phyloP scores from a whole-genome alignment of 2,329 filamentous ascomycete genomes.

The Xylaria sp. region DNA sequence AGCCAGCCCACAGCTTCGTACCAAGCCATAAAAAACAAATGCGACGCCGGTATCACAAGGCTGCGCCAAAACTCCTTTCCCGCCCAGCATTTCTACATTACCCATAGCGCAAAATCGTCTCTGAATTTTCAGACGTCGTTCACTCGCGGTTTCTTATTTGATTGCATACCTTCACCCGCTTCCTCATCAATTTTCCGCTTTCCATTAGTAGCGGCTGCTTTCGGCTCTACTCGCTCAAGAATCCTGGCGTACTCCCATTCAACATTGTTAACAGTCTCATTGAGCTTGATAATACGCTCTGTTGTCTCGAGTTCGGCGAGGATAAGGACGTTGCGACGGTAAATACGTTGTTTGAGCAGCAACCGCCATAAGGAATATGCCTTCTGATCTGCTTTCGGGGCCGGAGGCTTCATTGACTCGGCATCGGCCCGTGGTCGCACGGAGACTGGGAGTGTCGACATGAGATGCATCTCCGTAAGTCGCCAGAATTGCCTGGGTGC shows the following conservation, averaged over 20 bases:
- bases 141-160: conserved; percentile 60
- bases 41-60: conserved; percentile 44
- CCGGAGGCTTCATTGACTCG: conserved; percentile 50
- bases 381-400: conserved; percentile 66
- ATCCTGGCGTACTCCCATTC: conserved; percentile 79
- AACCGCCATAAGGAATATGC: conserved; percentile 78
- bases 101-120: not conserved
- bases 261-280: conserved; percentile 74
- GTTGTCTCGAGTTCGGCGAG: conserved; percentile 74
- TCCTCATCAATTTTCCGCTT: conserved; percentile 61
- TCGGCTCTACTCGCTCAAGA: conserved; percentile 55
- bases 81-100: conserved; percentile 8
- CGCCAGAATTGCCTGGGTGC: conserved; percentile 80
- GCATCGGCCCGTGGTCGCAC: conserved; percentile 63
- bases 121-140: conserved; percentile 44
- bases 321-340: conserved; percentile 77
- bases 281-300: conserved; percentile 78
- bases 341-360: conserved; percentile 80
- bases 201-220: conserved; percentile 46
- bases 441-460: conserved; percentile 67
- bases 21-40: conserved; percentile 37
- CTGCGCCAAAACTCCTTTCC: conserved; percentile 26
- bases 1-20: not conserved
- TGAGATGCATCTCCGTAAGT: conserved; percentile 79
- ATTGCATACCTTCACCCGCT: conserved; percentile 39